Conservation (phyloP, 1,284 basidiomycete species). For the Bondarzewia mesenterica region DNA sequence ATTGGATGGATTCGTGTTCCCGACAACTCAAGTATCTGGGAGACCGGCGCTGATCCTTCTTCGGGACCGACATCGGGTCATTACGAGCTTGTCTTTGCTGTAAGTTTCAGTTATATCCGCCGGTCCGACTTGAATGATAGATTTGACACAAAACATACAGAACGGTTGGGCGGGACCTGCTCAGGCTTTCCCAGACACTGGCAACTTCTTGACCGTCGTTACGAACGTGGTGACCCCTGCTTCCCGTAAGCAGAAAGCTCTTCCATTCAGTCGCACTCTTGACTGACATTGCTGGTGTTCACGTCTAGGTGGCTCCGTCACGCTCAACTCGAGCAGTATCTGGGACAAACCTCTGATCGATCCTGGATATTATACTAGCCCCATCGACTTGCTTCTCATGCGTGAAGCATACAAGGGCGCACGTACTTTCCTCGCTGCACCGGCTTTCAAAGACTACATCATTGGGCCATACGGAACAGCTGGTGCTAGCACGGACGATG, state of each 20-base stretch:
- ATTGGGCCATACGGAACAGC: constrained; percentile 7
- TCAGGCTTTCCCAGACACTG: constrained; percentile 9
- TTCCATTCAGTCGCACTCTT: not conserved
- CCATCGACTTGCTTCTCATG: constrained; percentile 13
- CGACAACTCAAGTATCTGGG: constrained; percentile 21
- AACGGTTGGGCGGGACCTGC: constrained; percentile 8
- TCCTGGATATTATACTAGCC: constrained; percentile 13
- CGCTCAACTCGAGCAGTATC: constrained; percentile 14
- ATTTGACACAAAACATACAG: not conserved
- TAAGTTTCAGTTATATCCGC: not conserved
- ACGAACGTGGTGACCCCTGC: constrained; percentile 16
- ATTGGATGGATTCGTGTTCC: constrained; percentile 24
- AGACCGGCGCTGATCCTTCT: constrained; percentile 24
- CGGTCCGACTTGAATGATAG: not conserved
- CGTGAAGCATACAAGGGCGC: constrained; percentile 10
- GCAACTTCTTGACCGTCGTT: constrained; percentile 15
- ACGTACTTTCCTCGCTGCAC: constrained; percentile 10
- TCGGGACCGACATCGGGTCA: constrained; percentile 21
- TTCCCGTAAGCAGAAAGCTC: constrained; percentile 6
- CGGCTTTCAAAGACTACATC: constrained; percentile 13
- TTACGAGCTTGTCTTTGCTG: constrained; percentile 9
- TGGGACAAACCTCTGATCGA: constrained; percentile 18
- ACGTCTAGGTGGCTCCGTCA: constrained; percentile 20
- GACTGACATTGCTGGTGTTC: constrained; percentile 13
- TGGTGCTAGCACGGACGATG: constrained; percentile 12